Base-by-base conservation (phyloP, 1,139 yeast species). In the Meyerozyma athensensis region DNA sequence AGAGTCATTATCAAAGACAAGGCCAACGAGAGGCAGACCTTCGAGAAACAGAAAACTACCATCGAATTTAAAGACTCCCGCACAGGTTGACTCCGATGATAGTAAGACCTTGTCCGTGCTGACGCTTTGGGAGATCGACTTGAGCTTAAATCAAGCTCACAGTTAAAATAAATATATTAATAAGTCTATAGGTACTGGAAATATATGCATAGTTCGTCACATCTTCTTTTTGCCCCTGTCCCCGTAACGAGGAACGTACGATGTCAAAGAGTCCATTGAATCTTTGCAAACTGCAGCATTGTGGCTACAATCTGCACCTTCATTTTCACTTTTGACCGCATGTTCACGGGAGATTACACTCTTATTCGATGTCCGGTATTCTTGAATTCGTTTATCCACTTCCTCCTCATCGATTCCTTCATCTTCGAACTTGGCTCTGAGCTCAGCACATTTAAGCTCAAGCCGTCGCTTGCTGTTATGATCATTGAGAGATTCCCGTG, bases 371-470 rank as follows among this genome's bases (percentile, higher is more conserved):
- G 12, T 13, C 12, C 28, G 28, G 14, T 24, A 24, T 9, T 14
- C 46, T 1, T 32, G 35, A 0, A 68, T 60, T 36, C 47, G 45
- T 7, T 34, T 34, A 7, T 55, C 56, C 28, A 61, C 59, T n/a
- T 44, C 56, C 2, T 46, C 55, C 9, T 59, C 68, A 3, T 49
- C 56, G 16, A 54, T 50, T 18, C 62, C 72, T 21, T 62, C 61
- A 12, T 78, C 84, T 47, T 81, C 87, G 17, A 82, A 59, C 37
- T 60, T 39, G 23, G 75, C 85, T 20, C 79, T 59, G 30, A 78
- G 61, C 41, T 78, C 80, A 63, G 70, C 60, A 39, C 86, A 78
- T 45, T 63, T 58, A 4, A 77, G 66, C 41, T 79, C 86, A 2
- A 81, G 59, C 18, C 53, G 49, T 34, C 89, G 59, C 42, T 68